A percentile compares a stretch with the other conserved stretches of the same genome.
These are phyloP conservation scores for Malus asiatica DNA, from an alignment of 306 rosid genomes.

Conservation along the genomic window DNA sequence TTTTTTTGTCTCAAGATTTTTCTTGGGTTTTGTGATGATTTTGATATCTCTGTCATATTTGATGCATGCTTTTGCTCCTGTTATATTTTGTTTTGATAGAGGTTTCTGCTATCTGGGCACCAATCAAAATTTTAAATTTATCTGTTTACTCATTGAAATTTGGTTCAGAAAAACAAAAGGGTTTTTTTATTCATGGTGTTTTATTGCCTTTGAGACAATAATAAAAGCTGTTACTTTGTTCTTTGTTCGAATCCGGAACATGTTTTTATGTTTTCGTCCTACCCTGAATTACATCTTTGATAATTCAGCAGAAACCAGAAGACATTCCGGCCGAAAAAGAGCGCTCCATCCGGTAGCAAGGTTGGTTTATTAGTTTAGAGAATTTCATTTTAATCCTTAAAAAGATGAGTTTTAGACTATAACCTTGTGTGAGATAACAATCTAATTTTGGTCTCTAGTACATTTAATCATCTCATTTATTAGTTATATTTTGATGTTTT, in stretches of 20 bases:
- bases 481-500: too few relatives aligned
- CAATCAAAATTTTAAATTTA: neutral
- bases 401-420: too few relatives aligned
- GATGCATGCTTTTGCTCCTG: neutral
- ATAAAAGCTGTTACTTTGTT: neutral
- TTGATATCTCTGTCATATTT: neutral
- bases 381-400: too few relatives aligned
- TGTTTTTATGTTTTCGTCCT: neutral
- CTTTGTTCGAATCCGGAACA: neutral
- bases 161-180: neutral
- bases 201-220: neutral
- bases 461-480: too few relatives aligned
- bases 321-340: conserved; percentile 82
- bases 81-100: neutral
- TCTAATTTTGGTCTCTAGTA: too few relatives aligned
- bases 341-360: conserved; percentile 82
- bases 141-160: neutral
- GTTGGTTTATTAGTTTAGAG: conserved; percentile 17
- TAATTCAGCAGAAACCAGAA: conserved; percentile 56
- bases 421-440: too few relatives aligned
- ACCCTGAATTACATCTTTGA: conserved; percentile 6
- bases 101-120: neutral
- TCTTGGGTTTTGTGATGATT: neutral
- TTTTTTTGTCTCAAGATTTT: neutral
- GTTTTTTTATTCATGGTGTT: neutral